Percentiles rank a stretch among this genome's conserved stretches.
phyloP scores from a whole-genome alignment of 257 asterid genomes.

The Solanum rostratum region DNA sequence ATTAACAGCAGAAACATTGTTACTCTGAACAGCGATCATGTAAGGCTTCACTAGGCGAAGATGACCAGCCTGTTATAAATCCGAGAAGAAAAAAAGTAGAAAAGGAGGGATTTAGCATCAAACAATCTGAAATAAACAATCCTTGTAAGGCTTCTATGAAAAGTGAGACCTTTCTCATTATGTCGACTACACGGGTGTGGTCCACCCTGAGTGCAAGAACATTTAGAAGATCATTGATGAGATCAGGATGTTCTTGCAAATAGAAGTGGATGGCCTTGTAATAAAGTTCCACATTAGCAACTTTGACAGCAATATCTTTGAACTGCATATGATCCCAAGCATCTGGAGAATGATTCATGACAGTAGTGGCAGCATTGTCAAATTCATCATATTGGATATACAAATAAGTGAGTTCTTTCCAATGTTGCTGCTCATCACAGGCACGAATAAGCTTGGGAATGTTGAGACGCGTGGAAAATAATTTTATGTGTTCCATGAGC shows the following conservation, averaged over 20 bases:
- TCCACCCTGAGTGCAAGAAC: conserved; percentile 98
- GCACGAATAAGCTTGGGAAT: conserved; percentile 97
- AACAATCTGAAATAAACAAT: background rate
- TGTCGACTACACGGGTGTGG: conserved; percentile 97
- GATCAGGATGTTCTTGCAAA: conserved; percentile 98
- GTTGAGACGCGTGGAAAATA: conserved; percentile 92
- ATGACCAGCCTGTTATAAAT: conserved; percentile 73
- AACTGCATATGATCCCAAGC: conserved; percentile 99
- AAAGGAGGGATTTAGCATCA: background rate
- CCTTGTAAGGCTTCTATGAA: background rate
- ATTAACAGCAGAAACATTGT: conserved; percentile 92
- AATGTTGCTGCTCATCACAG: conserved; percentile 98
- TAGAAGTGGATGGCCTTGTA: conserved; percentile 99
- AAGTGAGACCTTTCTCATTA: conserved; percentile 77
- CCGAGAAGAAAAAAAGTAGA: conserved; percentile 6
- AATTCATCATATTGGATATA: conserved; percentile 94
- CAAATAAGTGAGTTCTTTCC: conserved; percentile 91
- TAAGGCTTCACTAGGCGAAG: conserved; percentile 91
- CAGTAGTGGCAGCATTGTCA: conserved; percentile 98
- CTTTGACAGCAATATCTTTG: conserved; percentile 92
- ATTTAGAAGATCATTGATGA: conserved; percentile 85
- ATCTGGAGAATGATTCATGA: conserved; percentile 99
- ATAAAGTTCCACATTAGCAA: conserved; percentile 96
- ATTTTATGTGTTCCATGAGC: conserved; percentile 98
- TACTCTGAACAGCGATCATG: conserved; percentile 99